A percentile compares a stretch with the other conserved stretches of the same genome.
These are phyloP conservation scores for Gastrodia elata DNA, from an alignment of 106 monocot species.

Conservation along the genomic window DNA sequence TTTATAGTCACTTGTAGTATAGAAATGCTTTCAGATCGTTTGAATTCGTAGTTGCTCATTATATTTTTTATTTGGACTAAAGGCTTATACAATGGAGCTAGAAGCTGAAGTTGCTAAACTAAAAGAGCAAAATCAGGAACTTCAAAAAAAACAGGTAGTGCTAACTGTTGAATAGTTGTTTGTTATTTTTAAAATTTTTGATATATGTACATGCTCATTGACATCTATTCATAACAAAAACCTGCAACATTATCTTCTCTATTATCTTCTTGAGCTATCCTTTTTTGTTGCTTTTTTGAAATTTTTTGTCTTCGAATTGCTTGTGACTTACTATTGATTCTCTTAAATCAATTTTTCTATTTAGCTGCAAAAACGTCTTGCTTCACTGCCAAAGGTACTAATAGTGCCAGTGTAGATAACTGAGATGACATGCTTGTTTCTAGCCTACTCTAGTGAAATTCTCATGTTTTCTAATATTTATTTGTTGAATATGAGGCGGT, in stretches of 20 bases:
- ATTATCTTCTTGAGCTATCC: background rate
- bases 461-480: background rate
- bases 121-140: slow-evolving; percentile 52
- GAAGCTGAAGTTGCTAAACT: slow-evolving; percentile 63
- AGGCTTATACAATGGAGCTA: slow-evolving; percentile 68
- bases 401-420: background rate
- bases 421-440: background rate
- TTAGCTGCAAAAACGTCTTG: background rate
- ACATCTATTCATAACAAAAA: background rate
- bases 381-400: background rate
- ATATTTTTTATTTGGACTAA: slow-evolving; percentile 2
- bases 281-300: background rate
- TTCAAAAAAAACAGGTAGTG: slow-evolving; percentile 80
- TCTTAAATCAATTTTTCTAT: background rate
- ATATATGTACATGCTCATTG: background rate
- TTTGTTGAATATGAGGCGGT: too few relatives aligned
- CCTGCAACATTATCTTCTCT: background rate
- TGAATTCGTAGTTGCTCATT: background rate
- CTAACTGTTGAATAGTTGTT: background rate
- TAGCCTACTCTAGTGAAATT: background rate
- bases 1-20: background rate
- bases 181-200: background rate
- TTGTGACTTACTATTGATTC: background rate
- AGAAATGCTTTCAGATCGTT: background rate
- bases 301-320: background rate